These are phyloP conservation scores for Sporothrix humicola DNA, from an alignment of 2,329 filamentous ascomycete genomes.

Conservation along the genomic window DNA sequence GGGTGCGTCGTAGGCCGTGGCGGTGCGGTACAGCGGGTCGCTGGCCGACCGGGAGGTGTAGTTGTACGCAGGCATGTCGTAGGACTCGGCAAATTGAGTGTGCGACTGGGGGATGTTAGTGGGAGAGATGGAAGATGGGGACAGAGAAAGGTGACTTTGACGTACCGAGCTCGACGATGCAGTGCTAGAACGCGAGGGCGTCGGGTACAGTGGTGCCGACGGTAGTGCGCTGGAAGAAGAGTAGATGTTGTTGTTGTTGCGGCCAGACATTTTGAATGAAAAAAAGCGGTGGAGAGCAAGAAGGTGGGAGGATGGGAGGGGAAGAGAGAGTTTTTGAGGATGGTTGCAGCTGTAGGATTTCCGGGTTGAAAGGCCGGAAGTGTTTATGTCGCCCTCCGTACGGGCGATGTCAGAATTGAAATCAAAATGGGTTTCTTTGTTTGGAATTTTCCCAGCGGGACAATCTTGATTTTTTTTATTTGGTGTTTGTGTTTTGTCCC, in stretches of 20 bases:
- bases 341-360: background rate
- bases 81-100: conserved; percentile 6
- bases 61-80: conserved; percentile 17
- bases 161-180: conserved; percentile 24
- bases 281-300: background rate
- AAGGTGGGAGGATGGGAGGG: background rate
- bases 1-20: background rate
- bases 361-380: background rate
- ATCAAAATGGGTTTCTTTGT: conserved; percentile 4
- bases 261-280: conserved; percentile 18
- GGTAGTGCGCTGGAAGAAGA: conserved; percentile 13
- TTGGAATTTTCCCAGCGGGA: background rate
- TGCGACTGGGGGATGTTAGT: conserved; percentile 2
- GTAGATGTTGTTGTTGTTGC: conserved; percentile 6
- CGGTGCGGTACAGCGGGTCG: conserved; percentile 17
- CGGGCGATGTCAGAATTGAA: background rate
- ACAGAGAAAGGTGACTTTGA: background rate
- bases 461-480: background rate
- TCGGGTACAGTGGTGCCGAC: conserved; percentile 25
- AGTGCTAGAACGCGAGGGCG: conserved; percentile 15
- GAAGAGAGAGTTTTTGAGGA: no score
- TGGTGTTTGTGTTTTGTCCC: background rate
- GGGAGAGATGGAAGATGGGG: background rate
- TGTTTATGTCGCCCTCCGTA: conserved; percentile 18
- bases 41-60: conserved; percentile 17